These are phyloP conservation scores for Suillus spraguei DNA, from an alignment of 768 basidiomycete genomes.

Conservation along the genomic window DNA sequence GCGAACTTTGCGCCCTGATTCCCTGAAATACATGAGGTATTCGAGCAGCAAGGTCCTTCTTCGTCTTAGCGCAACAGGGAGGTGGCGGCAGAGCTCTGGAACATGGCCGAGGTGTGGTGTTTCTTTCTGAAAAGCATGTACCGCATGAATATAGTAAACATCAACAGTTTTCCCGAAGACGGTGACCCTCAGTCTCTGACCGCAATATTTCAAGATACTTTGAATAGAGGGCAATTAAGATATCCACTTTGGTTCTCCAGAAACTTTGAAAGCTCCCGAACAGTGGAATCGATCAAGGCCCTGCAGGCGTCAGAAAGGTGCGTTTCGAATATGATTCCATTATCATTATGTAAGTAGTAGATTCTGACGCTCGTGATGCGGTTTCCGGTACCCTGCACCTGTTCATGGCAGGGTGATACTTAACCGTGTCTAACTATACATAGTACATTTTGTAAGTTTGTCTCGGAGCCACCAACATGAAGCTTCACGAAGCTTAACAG, in stretches of 20 bases:
- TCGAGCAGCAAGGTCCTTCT: background rate
- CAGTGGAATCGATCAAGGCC: background rate
- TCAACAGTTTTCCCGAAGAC: background rate
- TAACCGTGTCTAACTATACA: too few species aligned
- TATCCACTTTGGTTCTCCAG: background rate
- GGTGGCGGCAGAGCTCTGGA: background rate
- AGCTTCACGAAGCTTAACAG: too few species aligned
- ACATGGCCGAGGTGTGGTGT: background rate
- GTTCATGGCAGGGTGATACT: too few species aligned
- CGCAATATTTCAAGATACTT: background rate
- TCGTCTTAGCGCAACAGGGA: background rate
- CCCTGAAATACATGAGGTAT: background rate
- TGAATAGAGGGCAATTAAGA: background rate
- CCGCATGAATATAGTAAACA: background rate
- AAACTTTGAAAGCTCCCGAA: too few species aligned
- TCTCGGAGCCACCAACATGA: too few species aligned
- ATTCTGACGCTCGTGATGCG: too few species aligned
- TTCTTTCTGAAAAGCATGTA: background rate
- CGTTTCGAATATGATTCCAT: too few species aligned
- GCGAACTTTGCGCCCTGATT: background rate
- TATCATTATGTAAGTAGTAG: too few species aligned
- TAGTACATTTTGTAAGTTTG: too few species aligned
- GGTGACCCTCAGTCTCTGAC: background rate
- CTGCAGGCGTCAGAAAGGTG: background rate
- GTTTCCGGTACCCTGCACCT: too few species aligned